Percentiles rank a stretch among this genome's conserved stretches.
Conservation (phyloP, 2,329 filamentous ascomycete species). For the Aplosporella prunicola region DNA sequence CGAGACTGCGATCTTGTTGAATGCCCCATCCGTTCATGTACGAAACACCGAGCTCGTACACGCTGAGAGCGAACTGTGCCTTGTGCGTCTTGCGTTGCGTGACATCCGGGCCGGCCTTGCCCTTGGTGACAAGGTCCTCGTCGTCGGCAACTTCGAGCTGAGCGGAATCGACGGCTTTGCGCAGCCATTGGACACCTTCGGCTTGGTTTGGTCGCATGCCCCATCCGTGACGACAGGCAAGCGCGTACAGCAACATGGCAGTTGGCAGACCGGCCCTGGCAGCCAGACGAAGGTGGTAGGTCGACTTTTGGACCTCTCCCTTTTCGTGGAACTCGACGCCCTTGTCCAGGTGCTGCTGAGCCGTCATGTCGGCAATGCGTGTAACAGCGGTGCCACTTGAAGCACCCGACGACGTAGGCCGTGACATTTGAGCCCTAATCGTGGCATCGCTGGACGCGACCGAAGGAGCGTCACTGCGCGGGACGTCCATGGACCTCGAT, state of each 20-base stretch:
- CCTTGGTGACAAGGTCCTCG: constrained; percentile 53
- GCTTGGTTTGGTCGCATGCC: constrained; percentile 87
- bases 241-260: constrained; percentile 89
- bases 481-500: constrained; percentile 16
- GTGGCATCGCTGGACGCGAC: constrained; percentile 36
- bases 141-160: constrained; percentile 76
- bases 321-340: constrained; percentile 85
- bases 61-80: constrained; percentile 87
- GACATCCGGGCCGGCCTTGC: constrained; percentile 51
- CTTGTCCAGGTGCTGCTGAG: constrained; percentile 82
- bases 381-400: constrained; percentile 2
- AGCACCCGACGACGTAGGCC: constrained; percentile 7
- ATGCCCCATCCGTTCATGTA: constrained; percentile 99
- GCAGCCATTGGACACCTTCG: constrained; percentile 86
- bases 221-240: constrained; percentile 95
- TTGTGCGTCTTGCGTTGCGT: constrained; percentile 72
- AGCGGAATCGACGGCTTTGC: constrained; percentile 79
- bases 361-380: constrained; percentile 55
- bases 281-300: constrained; percentile 86
- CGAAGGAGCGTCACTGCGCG: constrained; percentile 21
- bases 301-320: constrained; percentile 83
- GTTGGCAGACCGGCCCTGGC: constrained; percentile 79
- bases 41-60: constrained; percentile 92
- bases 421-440: constrained; percentile 23
- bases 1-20: constrained; percentile 79